phyloP scores from a whole-genome alignment of 192 early-diverging fungal species.

The Coemansia sp. region DNA sequence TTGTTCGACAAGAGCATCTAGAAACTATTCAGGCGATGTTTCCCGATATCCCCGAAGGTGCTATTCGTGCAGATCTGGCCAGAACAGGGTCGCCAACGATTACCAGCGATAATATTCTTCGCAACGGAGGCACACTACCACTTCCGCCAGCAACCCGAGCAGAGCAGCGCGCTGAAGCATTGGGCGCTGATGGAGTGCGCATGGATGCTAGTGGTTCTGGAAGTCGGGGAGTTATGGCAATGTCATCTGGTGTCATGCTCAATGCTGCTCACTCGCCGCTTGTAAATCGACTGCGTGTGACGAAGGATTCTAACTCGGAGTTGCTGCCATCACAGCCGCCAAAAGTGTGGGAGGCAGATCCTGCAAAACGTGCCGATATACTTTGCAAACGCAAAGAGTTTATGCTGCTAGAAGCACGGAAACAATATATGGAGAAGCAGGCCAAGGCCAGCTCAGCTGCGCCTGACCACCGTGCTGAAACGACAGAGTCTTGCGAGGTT shows the following conservation, averaged over 20 bases:
- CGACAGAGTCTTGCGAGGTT: background rate
- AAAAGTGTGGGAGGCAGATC: slow-evolving; percentile 46
- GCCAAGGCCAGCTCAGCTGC: background rate
- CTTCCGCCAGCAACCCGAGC: slow-evolving; percentile 28
- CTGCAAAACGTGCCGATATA: slow-evolving; percentile 31
- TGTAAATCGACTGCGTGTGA: slow-evolving; percentile 30
- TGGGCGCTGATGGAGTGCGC: background rate
- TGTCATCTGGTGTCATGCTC: slow-evolving; percentile 28
- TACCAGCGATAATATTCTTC: slow-evolving; percentile 78
- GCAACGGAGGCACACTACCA: slow-evolving; percentile 55
- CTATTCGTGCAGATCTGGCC: slow-evolving; percentile 73
- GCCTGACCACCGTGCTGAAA: background rate
- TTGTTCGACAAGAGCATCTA: slow-evolving; percentile 56
- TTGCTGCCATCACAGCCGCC: slow-evolving; percentile 32
- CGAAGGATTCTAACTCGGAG: slow-evolving; percentile 19
- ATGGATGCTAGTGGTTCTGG: background rate
- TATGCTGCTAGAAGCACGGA: slow-evolving; percentile 50
- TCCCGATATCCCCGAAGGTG: slow-evolving; percentile 72
- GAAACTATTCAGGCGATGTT: slow-evolving; percentile 80
- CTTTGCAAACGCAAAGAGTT: slow-evolving; percentile 49
- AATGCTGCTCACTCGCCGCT: slow-evolving; percentile 45
- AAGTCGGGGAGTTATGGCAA: background rate
- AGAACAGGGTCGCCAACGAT: slow-evolving; percentile 80
- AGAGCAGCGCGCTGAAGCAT: slow-evolving; percentile 22
- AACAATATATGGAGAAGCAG: slow-evolving; percentile 42